These are phyloP conservation scores for Turnera subulata DNA, from an alignment of 345 rosid species.

Conservation along the genomic window DNA sequence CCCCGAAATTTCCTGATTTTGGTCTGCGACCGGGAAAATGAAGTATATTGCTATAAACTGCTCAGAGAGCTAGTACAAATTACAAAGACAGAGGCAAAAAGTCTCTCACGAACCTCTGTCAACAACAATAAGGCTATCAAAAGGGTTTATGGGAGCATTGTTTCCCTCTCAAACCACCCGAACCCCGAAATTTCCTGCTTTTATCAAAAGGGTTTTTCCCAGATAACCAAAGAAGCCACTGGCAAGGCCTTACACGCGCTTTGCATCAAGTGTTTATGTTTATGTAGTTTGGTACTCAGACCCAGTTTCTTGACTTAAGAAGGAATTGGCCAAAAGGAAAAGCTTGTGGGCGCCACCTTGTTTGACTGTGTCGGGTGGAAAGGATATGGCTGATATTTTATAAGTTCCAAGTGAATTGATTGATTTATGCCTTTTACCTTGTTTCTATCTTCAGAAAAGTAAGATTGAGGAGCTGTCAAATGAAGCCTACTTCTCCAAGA, in stretches of 20 bases:
- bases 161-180: constrained; percentile 51
- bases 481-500: constrained; percentile 87
- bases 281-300: neutral
- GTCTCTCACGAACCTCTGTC: too few species aligned
- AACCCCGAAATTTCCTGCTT: constrained; percentile 59
- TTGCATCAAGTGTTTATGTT: constrained; percentile 49
- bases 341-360: too few species aligned
- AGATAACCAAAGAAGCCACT: constrained; percentile 40
- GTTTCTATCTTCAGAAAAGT: constrained; percentile 36
- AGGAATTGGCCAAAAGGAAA: too few species aligned
- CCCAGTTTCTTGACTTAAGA: too few species aligned
- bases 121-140: too few species aligned
- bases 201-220: constrained; percentile 69
- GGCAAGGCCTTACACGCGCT: constrained; percentile 78
- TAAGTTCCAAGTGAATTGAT: neutral
- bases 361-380: neutral
- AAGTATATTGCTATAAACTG: too few species aligned
- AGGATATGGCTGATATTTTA: neutral
- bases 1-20: constrained; percentile 56
- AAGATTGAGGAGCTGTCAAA: constrained; percentile 59
- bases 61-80: too few species aligned
- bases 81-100: too few species aligned
- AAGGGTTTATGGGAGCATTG: constrained; percentile 16
- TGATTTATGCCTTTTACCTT: neutral
- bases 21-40: too few species aligned